Percentiles rank a stretch among this genome's conserved stretches.
phyloP scores from a whole-genome alignment of 768 basidiomycete genomes.

The Lactarius sp. region DNA sequence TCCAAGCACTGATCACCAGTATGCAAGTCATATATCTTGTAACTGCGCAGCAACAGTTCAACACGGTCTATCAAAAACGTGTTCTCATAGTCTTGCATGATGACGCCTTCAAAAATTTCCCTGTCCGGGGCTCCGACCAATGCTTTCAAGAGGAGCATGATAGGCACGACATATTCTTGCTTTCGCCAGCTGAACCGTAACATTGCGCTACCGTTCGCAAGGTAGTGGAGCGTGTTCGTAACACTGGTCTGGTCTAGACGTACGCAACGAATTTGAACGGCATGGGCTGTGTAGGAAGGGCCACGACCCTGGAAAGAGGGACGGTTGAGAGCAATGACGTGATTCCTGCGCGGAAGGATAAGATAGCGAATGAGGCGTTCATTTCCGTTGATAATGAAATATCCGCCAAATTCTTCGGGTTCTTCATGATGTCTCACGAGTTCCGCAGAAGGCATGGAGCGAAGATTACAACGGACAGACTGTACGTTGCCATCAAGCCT shows the following conservation, averaged over 20 bases:
- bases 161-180: constrained; percentile 96
- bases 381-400: constrained; percentile 98
- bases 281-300: constrained; percentile 90
- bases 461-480: constrained; percentile 93
- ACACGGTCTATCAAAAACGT: constrained; percentile 97
- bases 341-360: constrained; percentile 91
- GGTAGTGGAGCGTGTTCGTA: constrained; percentile 97
- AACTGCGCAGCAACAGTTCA: constrained; percentile 88
- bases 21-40: constrained; percentile 86
- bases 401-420: constrained; percentile 97
- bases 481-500: constrained; percentile 31
- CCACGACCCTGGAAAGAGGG: constrained; percentile 91
- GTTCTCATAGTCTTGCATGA: constrained; percentile 95
- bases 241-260: constrained; percentile 88
- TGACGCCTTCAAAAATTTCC: constrained; percentile 93
- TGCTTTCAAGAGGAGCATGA: constrained; percentile 94
- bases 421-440: constrained; percentile 92
- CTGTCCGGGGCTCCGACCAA: constrained; percentile 87
- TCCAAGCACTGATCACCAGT: constrained; percentile 90
- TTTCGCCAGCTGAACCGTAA: constrained; percentile 95
- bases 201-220: constrained; percentile 95
- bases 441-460: constrained; percentile 74
- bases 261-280: constrained; percentile 93
- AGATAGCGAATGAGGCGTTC: constrained; percentile 98
- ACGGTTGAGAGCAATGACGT: constrained; percentile 88